Evolutionary conservation across 2,329 filamentous ascomycete species (phyloP).

Genomic region (Xylaria sp.): DNA sequence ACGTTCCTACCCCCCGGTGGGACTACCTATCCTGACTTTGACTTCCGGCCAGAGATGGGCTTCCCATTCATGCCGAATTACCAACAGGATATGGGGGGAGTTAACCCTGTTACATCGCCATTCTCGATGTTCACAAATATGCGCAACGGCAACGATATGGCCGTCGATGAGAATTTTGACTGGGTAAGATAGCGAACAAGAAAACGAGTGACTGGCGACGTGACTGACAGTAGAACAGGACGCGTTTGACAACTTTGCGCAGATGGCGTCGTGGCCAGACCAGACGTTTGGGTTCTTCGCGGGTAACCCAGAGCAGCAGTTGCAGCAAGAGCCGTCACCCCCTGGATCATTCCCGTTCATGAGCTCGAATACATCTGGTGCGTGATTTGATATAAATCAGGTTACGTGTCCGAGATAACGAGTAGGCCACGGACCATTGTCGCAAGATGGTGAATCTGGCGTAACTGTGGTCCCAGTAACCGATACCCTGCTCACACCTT

Average conservation of each 20-base stretch:
- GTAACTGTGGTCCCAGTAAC: background rate
- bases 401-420: too few species aligned
- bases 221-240: conserved; percentile 38
- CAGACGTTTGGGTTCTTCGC: conserved; percentile 48
- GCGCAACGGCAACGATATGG: conserved; percentile 36
- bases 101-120: conserved; percentile 40
- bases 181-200: conserved; percentile 43
- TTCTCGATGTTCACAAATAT: conserved; percentile 50
- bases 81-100: conserved; percentile 31
- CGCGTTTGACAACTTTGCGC: conserved; percentile 53
- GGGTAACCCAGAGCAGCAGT: conserved; percentile 29
- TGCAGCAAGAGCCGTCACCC: conserved; percentile 27
- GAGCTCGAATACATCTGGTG: conserved; percentile 25
- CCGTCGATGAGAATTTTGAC: conserved; percentile 50
- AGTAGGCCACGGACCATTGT: too few species aligned
- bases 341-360: conserved; percentile 31
- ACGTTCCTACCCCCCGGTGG: conserved; percentile 37
- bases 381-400: conserved; percentile 8
- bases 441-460: too few species aligned
- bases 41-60: conserved; percentile 34
- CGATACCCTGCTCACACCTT: background rate
- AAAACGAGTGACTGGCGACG: background rate
- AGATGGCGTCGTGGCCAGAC: conserved; percentile 50
- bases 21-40: conserved; percentile 39
- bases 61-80: conserved; percentile 35